Evolutionary conservation across 495 filamentous ascomycete species (phyloP).

Genomic region (Podospora anserina): DNA sequence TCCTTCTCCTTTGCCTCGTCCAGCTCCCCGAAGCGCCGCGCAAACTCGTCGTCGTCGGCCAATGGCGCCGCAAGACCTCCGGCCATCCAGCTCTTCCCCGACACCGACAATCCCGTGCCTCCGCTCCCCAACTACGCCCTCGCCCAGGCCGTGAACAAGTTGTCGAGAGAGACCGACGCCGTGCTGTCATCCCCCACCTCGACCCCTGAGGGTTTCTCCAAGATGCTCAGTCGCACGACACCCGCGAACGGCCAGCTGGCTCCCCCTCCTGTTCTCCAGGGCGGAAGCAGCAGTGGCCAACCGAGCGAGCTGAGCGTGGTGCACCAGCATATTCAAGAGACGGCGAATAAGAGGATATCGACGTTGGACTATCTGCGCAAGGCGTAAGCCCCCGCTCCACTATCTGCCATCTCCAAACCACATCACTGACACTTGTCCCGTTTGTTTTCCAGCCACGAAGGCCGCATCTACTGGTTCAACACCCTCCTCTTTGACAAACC

Average conservation of each 20-base stretch:
- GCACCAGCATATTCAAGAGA: conserved; percentile 85
- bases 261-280: conserved; percentile 29
- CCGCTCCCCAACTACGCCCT: conserved; percentile 38
- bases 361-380: conserved; percentile 92
- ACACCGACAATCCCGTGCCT: conserved; percentile 34
- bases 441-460: conserved; percentile 65
- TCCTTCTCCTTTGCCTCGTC: conserved; percentile 43
- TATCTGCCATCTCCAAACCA: conserved; percentile 6
- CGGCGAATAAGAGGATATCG: conserved; percentile 89
- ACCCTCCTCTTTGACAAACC: conserved; percentile 84
- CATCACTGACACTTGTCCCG: conserved; percentile 17
- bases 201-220: conserved; percentile 37
- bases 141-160: conserved; percentile 34
- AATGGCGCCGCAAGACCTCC: conserved; percentile 20
- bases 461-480: conserved; percentile 96
- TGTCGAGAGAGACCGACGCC: conserved; percentile 34
- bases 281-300: conserved; percentile 24
- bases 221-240: conserved; percentile 43
- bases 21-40: conserved; percentile 41
- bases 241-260: conserved; percentile 32
- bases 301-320: conserved; percentile 40
- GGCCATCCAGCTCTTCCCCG: conserved; percentile 22
- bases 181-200: conserved; percentile 34
- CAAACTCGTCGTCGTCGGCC: conserved; percentile 33
- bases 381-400: conserved; percentile 57